These are phyloP conservation scores for Tricholoma matsutake DNA, from an alignment of 768 basidiomycete genomes.

Conservation along the genomic window DNA sequence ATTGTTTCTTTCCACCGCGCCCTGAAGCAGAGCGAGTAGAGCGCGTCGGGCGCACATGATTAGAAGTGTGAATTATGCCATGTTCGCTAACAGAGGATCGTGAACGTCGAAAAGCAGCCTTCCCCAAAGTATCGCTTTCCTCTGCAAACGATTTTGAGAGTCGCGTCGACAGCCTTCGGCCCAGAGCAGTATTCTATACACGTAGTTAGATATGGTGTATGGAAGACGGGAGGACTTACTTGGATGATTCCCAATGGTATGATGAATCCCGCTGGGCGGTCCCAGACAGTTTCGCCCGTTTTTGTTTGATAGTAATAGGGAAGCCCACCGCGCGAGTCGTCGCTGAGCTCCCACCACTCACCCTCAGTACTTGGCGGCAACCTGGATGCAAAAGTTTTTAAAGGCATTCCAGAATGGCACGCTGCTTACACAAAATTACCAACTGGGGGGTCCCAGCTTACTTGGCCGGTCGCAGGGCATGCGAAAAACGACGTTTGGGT, in stretches of 20 bases:
- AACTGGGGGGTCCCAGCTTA: slow-evolving; percentile 90
- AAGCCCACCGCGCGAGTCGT: slow-evolving; percentile 78
- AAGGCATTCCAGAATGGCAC: slow-evolving; percentile 14
- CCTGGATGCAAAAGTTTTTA: slow-evolving; percentile 34
- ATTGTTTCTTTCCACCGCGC: slow-evolving; percentile 10
- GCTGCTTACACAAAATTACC: slow-evolving; percentile 81
- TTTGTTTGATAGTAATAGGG: slow-evolving; percentile 96
- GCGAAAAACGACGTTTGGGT: slow-evolving; percentile 79
- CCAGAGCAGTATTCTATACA: slow-evolving; percentile 64
- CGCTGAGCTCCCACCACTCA: slow-evolving; percentile 95
- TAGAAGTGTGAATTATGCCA: slow-evolving; percentile 16
- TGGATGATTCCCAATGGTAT: slow-evolving; percentile 90
- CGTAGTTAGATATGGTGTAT: slow-evolving; percentile 7
- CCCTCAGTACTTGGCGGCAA: slow-evolving; percentile 81
- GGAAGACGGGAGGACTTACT: slow-evolving; percentile 35
- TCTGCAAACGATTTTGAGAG: slow-evolving; percentile 35
- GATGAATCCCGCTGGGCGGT: slow-evolving; percentile 83
- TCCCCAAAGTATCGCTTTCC: slow-evolving; percentile 10
- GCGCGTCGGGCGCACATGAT: slow-evolving; percentile 26
- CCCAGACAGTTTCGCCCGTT: slow-evolving; percentile 90
- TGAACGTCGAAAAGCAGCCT: slow-evolving; percentile 30
- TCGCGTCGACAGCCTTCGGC: slow-evolving; percentile 60
- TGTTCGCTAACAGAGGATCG: slow-evolving; percentile 35
- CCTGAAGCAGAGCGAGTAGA: slow-evolving; percentile 28
- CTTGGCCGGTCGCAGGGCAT: slow-evolving; percentile 88